phyloP scores from a whole-genome alignment of 1,284 basidiomycete species.

The Tilletia indica region DNA sequence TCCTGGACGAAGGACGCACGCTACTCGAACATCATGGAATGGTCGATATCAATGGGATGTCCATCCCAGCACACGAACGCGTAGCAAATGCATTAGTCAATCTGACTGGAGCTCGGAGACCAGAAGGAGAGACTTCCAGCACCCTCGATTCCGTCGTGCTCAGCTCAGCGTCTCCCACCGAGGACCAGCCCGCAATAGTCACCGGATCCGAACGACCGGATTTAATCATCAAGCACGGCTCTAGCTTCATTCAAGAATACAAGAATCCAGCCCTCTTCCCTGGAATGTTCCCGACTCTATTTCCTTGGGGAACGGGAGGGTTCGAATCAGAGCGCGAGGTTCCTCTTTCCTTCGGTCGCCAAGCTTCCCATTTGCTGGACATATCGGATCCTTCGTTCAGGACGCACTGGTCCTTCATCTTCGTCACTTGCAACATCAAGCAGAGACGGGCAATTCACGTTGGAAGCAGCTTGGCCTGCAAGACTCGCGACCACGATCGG shows the following conservation, averaged over 20 bases:
- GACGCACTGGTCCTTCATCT: slow-evolving; percentile 7
- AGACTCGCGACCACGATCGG: not conserved
- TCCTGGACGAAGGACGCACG: not conserved
- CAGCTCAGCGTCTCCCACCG: too few species aligned
- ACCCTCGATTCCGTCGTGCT: too few species aligned
- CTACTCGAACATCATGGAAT: not conserved
- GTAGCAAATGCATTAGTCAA: not conserved
- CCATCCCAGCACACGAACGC: not conserved
- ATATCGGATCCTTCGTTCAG: not conserved
- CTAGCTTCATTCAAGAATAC: not conserved
- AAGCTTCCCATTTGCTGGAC: not conserved
- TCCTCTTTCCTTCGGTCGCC: not conserved
- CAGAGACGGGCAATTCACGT: not conserved
- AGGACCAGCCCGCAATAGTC: too few species aligned
- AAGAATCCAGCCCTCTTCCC: not conserved
- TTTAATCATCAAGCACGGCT: not conserved
- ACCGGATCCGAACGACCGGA: not conserved
- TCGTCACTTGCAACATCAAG: not conserved
- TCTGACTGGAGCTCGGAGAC: too few species aligned
- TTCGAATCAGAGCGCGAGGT: not conserved
- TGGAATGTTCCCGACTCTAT: not conserved
- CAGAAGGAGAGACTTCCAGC: too few species aligned
- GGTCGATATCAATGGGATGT: not conserved
- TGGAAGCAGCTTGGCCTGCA: not conserved
- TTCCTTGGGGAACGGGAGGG: not conserved